Evolutionary conservation across 257 asterid genomes (phyloP).

Genomic region (Solanum tarapatanum): DNA sequence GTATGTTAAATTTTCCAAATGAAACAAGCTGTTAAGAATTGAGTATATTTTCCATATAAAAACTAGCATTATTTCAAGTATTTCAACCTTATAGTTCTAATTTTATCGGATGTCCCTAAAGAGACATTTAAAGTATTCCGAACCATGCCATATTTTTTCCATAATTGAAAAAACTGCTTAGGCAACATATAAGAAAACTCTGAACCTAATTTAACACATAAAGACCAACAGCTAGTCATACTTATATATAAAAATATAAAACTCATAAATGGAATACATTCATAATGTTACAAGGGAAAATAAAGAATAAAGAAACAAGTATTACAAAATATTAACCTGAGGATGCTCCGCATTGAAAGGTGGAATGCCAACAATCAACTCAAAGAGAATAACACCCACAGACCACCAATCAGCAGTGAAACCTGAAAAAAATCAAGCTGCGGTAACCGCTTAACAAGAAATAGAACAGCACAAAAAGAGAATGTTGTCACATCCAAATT

Average conservation of each 20-base stretch:
- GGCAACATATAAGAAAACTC: not conserved
- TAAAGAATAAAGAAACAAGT: not conserved
- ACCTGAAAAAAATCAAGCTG: slow-evolving; percentile 28
- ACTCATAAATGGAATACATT: not conserved
- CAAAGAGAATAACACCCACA: slow-evolving; percentile 91
- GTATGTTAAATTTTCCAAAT: not conserved
- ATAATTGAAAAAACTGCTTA: not conserved
- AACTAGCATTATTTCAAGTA: not conserved
- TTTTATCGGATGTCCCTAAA: not conserved
- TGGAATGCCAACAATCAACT: slow-evolving; percentile 95
- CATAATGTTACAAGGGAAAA: not conserved
- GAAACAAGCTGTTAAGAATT: not conserved
- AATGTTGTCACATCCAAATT: not conserved
- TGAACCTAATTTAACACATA: not conserved
- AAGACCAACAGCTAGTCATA: not conserved
- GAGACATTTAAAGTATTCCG: not conserved
- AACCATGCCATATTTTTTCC: not conserved
- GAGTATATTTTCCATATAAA: not conserved
- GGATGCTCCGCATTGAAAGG: slow-evolving; percentile 99
- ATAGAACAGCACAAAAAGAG: not conserved
- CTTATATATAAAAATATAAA: not conserved
- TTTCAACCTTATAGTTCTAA: not conserved
- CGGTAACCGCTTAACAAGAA: not conserved
- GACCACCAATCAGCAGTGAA: slow-evolving; percentile 99
- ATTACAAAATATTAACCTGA: slow-evolving; percentile 48